Evolutionary conservation across 73 alveolate species (phyloP).

Genomic region (Paramecium sexaurelia): DNA sequence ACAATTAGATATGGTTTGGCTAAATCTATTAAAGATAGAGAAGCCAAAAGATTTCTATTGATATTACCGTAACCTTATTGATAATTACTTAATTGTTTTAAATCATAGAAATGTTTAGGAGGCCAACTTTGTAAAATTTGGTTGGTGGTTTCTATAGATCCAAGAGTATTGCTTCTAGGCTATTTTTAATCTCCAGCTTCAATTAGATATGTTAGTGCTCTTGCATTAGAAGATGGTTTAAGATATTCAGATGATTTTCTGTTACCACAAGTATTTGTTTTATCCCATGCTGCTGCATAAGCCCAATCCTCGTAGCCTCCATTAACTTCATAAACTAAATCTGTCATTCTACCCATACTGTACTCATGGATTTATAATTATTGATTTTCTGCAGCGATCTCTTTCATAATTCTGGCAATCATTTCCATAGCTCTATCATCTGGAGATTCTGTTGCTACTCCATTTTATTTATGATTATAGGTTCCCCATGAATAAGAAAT

Average conservation of each 20-base stretch:
- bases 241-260: neutral
- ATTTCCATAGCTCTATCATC: constrained; percentile 71
- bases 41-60: constrained; percentile 76
- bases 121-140: constrained; percentile 62
- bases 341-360: constrained; percentile 76
- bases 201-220: constrained; percentile 74
- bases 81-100: neutral
- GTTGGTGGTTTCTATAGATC: constrained; percentile 56
- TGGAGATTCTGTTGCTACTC: constrained; percentile 77
- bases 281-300: constrained; percentile 77
- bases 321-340: constrained; percentile 73
- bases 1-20: constrained; percentile 68
- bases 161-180: constrained; percentile 62
- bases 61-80: constrained; percentile 59
- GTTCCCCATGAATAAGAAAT: constrained; percentile 82
- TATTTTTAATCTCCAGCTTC: constrained; percentile 72
- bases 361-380: constrained; percentile 38
- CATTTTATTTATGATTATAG: constrained; percentile 47
- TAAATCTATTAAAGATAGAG: constrained; percentile 73
- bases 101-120: neutral
- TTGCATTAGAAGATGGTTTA: constrained; percentile 63
- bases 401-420: constrained; percentile 72
- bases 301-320: constrained; percentile 86
- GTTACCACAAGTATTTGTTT: constrained; percentile 25
- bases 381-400: constrained; percentile 62